Conservation (phyloP, 2,329 filamentous ascomycete species). For the Calycina herbarum region DNA sequence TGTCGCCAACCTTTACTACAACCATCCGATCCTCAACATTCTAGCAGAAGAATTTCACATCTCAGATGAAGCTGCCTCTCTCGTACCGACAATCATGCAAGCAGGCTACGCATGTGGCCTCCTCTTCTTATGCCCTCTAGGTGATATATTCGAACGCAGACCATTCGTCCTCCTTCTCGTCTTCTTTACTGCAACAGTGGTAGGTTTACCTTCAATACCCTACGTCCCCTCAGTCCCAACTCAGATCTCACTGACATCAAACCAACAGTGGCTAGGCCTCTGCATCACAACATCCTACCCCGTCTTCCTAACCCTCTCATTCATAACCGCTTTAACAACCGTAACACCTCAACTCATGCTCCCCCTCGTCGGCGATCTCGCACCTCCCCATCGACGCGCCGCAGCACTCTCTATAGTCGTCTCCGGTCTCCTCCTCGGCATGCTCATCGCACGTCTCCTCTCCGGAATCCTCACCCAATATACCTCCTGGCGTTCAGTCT, state of each 20-base stretch:
- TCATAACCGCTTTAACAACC: constrained; percentile 72
- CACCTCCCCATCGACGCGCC: constrained; percentile 66
- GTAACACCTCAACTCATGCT: constrained; percentile 82
- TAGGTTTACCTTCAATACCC: constrained; percentile 40
- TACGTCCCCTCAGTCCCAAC: constrained; percentile 8
- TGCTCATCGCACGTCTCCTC: constrained; percentile 73
- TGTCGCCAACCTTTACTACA: constrained; percentile 81
- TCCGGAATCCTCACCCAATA: constrained; percentile 75
- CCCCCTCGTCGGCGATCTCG: constrained; percentile 76
- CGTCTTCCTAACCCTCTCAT: constrained; percentile 69
- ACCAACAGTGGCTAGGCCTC: constrained; percentile 61
- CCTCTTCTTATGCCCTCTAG: constrained; percentile 73
- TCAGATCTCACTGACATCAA: not conserved
- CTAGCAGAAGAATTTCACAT: constrained; percentile 71
- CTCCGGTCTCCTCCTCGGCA: constrained; percentile 72
- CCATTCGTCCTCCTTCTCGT: constrained; percentile 69
- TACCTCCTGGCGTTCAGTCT: constrained; percentile 73
- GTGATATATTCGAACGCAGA: constrained; percentile 67
- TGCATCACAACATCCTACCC: constrained; percentile 66
- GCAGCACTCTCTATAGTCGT: constrained; percentile 72
- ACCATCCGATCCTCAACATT: constrained; percentile 75
- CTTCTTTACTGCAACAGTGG: constrained; percentile 66
- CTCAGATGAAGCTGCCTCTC: constrained; percentile 64
- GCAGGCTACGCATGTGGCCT: constrained; percentile 74
- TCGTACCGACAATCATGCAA: constrained; percentile 74